A percentile compares a stretch with the other conserved stretches of the same genome.
Evolutionary conservation across 2,329 filamentous ascomycete species (phyloP).

Genomic region (Alternaria dauci): DNA sequence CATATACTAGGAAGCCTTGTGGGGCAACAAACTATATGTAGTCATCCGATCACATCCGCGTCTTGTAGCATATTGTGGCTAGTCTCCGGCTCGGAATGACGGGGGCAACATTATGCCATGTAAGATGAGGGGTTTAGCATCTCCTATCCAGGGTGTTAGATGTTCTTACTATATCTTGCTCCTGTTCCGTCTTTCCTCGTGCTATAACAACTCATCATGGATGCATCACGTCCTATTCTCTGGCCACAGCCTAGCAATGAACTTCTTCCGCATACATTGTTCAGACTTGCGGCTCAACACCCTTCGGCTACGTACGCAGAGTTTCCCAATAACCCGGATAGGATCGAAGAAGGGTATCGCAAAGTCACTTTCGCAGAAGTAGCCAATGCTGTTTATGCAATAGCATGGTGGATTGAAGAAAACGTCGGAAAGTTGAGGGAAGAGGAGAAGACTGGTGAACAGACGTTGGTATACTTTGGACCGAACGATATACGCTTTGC

Average conservation of each 20-base stretch:
- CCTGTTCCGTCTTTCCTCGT: neutral
- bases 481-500: constrained; percentile 51
- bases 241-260: constrained; percentile 13
- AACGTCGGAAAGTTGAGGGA: constrained; percentile 35
- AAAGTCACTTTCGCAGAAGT: constrained; percentile 37
- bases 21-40: neutral
- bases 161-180: neutral
- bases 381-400: constrained; percentile 37
- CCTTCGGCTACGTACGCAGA: constrained; percentile 12
- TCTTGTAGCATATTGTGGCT: neutral
- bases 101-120: neutral
- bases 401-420: constrained; percentile 38
- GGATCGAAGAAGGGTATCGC: constrained; percentile 34
- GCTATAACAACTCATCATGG: neutral
- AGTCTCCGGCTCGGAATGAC: neutral
- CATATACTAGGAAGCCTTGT: neutral
- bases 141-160: neutral
- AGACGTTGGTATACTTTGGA: constrained; percentile 35
- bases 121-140: neutral
- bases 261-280: constrained; percentile 19
- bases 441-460: constrained; percentile 27
- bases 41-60: neutral
- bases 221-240: constrained; percentile 4
- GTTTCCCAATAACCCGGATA: constrained; percentile 6
- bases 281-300: constrained; percentile 10